Conservation (phyloP, 768 basidiomycete species). For the Hygrophorus russula region DNA sequence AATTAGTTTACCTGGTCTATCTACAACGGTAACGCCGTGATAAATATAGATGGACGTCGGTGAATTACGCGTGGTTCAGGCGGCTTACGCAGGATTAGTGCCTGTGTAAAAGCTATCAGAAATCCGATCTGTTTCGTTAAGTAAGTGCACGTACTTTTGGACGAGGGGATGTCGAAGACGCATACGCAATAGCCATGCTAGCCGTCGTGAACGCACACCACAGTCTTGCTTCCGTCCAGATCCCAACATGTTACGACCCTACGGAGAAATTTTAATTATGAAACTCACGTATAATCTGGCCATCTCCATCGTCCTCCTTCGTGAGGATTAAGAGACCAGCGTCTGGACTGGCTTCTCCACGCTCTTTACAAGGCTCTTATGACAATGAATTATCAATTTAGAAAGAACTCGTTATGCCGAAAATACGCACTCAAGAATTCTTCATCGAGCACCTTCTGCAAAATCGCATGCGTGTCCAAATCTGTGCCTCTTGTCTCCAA, state of each 20-base stretch:
- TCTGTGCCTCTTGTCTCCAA: no score
- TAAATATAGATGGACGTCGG: slow-evolving; percentile 34
- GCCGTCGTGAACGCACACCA: slow-evolving; percentile 82
- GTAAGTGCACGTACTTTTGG: slow-evolving; percentile 39
- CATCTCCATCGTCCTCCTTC: slow-evolving; percentile 24
- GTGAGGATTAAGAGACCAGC: slow-evolving; percentile 56
- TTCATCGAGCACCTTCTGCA: slow-evolving; percentile 42
- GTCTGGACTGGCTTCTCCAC: slow-evolving; percentile 34
- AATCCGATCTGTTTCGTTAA: background rate
- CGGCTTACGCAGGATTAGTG: slow-evolving; percentile 30
- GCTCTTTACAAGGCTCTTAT: slow-evolving; percentile 24
- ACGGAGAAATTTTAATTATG: background rate
- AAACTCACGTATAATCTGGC: slow-evolving; percentile 6
- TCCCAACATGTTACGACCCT: background rate
- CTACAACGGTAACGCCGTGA: slow-evolving; percentile 40
- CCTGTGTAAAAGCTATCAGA: slow-evolving; percentile 14
- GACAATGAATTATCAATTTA: background rate
- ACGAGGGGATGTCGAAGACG: slow-evolving; percentile 37
- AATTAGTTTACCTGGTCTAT: no score
- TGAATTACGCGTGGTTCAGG: slow-evolving; percentile 8
- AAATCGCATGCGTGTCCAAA: no score
- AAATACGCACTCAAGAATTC: slow-evolving; percentile 40
- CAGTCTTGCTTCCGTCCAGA: slow-evolving; percentile 38
- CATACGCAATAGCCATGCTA: slow-evolving; percentile 73
- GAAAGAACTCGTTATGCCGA: background rate